These are phyloP conservation scores for Suillus subluteus DNA, from an alignment of 768 basidiomycete genomes.

Conservation along the genomic window DNA sequence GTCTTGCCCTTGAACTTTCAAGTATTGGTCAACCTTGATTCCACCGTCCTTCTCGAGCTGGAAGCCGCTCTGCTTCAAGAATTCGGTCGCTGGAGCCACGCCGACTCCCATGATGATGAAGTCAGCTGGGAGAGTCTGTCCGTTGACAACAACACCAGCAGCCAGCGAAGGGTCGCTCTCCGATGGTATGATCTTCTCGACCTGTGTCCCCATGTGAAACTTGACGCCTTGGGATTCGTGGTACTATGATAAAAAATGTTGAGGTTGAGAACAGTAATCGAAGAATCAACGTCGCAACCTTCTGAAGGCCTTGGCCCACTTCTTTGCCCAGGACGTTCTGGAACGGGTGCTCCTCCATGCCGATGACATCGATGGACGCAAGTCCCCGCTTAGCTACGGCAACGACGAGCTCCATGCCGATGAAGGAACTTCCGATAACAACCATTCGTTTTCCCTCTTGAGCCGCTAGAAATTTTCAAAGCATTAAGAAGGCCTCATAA, in stretches of 20 bases:
- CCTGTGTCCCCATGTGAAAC: constrained; percentile 77
- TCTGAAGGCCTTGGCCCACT: constrained; percentile 76
- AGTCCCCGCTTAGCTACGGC: constrained; percentile 75
- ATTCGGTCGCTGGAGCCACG: constrained; percentile 80
- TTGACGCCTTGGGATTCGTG: constrained; percentile 83
- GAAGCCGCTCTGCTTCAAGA: constrained; percentile 72
- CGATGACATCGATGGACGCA: constrained; percentile 82
- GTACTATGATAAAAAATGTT: constrained; percentile 45
- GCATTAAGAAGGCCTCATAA: constrained; percentile 6
- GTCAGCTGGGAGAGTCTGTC: constrained; percentile 68
- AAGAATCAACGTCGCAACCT: constrained; percentile 46
- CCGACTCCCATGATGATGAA: constrained; percentile 87
- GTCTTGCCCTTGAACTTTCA: constrained; percentile 57
- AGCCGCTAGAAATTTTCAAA: constrained; percentile 43
- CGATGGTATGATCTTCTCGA: constrained; percentile 67
- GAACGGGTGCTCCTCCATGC: constrained; percentile 82
- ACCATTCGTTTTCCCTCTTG: constrained; percentile 78
- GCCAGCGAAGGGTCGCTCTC: constrained; percentile 57
- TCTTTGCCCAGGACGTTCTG: constrained; percentile 80
- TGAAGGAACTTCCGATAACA: constrained; percentile 89
- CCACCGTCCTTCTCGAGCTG: constrained; percentile 76
- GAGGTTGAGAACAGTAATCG: not conserved
- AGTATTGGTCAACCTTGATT: constrained; percentile 73
- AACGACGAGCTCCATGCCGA: constrained; percentile 90
- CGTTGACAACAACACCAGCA: constrained; percentile 67